Evolutionary conservation across 2,329 filamentous ascomycete genomes (phyloP).

Genomic region (Ophiostoma australiae): DNA sequence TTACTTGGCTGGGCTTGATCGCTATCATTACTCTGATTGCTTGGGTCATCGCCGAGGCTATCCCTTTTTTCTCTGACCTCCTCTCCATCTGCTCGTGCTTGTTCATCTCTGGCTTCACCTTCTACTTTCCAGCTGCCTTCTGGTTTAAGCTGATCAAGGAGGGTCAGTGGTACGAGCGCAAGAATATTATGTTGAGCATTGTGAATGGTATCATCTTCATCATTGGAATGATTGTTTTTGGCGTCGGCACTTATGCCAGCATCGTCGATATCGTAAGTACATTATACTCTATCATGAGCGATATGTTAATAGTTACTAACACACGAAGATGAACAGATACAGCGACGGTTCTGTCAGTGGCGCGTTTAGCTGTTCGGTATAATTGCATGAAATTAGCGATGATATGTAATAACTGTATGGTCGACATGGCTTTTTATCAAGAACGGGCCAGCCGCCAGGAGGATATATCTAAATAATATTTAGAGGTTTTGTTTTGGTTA

Average conservation of each 20-base stretch:
- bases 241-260: conserved; percentile 2
- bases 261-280: conserved; percentile 15
- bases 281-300: background rate
- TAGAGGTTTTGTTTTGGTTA: background rate
- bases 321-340: background rate
- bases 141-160: conserved; percentile 16
- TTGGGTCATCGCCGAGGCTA: conserved; percentile 14
- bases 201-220: conserved; percentile 5
- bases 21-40: conserved; percentile 9
- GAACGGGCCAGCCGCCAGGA: background rate
- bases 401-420: background rate
- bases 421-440: too few relatives aligned
- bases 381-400: background rate
- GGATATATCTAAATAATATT: background rate
- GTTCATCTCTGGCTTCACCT: conserved; percentile 8
- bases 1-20: conserved; percentile 8
- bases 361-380: background rate
- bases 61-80: conserved; percentile 14
- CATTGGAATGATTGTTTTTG: conserved; percentile 12
- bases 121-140: conserved; percentile 12
- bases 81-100: conserved; percentile 15
- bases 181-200: background rate
- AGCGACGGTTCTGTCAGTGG: background rate
- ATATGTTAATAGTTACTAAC: background rate
- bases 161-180: conserved; percentile 14